Percentiles rank a stretch among this genome's conserved stretches.
These are phyloP conservation scores for Trichophaea hybrida DNA, from an alignment of 2,329 filamentous ascomycete genomes.

Conservation along the genomic window DNA sequence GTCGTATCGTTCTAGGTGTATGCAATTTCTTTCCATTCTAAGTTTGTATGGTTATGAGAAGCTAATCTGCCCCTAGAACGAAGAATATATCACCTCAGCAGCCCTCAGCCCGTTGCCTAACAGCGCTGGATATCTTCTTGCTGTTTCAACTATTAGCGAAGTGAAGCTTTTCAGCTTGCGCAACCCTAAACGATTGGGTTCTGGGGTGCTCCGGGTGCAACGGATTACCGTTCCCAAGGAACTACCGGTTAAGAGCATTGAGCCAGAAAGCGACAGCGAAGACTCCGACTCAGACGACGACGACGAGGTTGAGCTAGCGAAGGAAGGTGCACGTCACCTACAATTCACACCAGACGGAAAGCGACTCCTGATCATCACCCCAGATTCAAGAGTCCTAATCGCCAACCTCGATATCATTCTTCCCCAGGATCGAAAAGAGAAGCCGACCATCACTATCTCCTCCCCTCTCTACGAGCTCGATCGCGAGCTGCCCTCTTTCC, in stretches of 20 bases:
- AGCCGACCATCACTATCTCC: constrained; percentile 6
- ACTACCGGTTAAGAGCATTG: constrained; percentile 16
- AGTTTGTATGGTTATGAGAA: constrained; percentile 24
- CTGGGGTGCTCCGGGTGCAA: constrained; percentile 49
- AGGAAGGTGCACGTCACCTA: constrained; percentile 53
- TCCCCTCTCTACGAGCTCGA: constrained; percentile 28
- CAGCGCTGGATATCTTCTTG: constrained; percentile 54
- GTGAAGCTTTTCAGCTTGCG: constrained; percentile 64
- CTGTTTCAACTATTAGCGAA: constrained; percentile 58
- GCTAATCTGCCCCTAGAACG: constrained; percentile 37
- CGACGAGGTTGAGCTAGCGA: constrained; percentile 32
- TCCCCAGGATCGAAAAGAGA: background rate
- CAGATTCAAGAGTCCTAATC: constrained; percentile 33
- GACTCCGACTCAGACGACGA: constrained; percentile 18
- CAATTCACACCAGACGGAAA: constrained; percentile 54
- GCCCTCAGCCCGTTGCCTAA: constrained; percentile 41
- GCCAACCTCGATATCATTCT: constrained; percentile 4
- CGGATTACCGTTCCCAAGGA: constrained; percentile 51
- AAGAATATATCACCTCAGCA: constrained; percentile 68
- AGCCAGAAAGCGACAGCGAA: constrained; percentile 6
- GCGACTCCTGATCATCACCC: constrained; percentile 48
- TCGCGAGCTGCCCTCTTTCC: constrained; percentile 2
- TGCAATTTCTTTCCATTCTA: constrained; percentile 25
- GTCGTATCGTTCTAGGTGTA: constrained; percentile 46
- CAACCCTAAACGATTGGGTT: constrained; percentile 35